A percentile compares a stretch with the other conserved stretches of the same genome.
Conservation (phyloP, 2,329 filamentous ascomycete species). For the Leptoxyphium fumago region DNA sequence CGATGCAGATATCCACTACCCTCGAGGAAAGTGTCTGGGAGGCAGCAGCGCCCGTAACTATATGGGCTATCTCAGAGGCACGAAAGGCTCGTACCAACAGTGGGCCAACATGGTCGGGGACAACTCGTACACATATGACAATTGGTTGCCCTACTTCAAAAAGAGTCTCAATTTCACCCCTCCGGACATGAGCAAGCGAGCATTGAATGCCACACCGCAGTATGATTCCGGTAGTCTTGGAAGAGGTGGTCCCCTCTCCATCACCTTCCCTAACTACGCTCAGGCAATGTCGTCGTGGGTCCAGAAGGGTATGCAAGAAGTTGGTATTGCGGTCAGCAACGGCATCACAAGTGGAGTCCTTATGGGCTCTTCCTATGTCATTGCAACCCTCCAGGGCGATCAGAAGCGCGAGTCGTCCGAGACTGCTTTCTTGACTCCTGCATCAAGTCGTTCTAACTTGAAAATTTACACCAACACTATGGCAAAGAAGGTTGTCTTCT, state of each 20-base stretch:
- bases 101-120: conserved; percentile 25
- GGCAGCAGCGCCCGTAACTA: conserved; percentile 9
- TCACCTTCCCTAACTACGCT: conserved; percentile 16
- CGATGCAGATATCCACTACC: conserved; percentile 1
- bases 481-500: conserved; percentile 20
- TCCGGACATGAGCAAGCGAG: conserved; percentile 9
- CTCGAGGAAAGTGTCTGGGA: too few species aligned
- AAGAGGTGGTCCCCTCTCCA: neutral
- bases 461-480: conserved; percentile 20
- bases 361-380: conserved; percentile 6
- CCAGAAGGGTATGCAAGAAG: conserved; percentile 10
- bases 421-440: conserved; percentile 15
- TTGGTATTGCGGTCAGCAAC: conserved; percentile 15
- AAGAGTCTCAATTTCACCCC: conserved; percentile 8
- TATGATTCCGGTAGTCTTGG: conserved; percentile 6
- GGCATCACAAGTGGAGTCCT: conserved; percentile 16
- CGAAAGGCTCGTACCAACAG: conserved; percentile 16
- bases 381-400: conserved; percentile 15
- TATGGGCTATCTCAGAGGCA: conserved; percentile 19
- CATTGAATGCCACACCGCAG: conserved; percentile 12
- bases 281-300: conserved; percentile 17
- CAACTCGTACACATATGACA: conserved; percentile 17
- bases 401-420: conserved; percentile 12
- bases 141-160: conserved; percentile 13
- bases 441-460: conserved; percentile 15